Percentiles rank a stretch among this genome's conserved stretches.
Evolutionary conservation across 805 yeast species (phyloP).

Genomic region (Zygoascus ofunaensis): DNA sequence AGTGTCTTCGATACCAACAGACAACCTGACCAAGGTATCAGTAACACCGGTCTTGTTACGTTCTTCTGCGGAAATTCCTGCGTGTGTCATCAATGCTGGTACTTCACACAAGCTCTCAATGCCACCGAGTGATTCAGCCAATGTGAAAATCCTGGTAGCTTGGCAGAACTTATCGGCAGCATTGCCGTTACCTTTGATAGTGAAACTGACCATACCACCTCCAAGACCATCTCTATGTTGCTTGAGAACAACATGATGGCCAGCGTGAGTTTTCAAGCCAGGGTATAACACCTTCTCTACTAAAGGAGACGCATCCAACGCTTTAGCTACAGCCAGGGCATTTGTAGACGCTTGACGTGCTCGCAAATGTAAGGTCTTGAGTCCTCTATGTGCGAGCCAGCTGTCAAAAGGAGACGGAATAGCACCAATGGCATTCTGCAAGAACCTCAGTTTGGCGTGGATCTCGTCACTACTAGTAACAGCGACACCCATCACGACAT

Average conservation of each 20-base stretch:
- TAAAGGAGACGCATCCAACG: slow-evolving; percentile 35
- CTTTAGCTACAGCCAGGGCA: slow-evolving; percentile 65
- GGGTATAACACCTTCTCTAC: slow-evolving; percentile 75
- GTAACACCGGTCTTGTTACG: slow-evolving; percentile 74
- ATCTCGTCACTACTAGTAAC: slow-evolving; percentile 56
- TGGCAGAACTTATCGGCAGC: slow-evolving; percentile 70
- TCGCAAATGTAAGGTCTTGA: slow-evolving; percentile 78
- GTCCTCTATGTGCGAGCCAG: slow-evolving; percentile 89
- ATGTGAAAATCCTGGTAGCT: slow-evolving; percentile 64
- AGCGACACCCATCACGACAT: slow-evolving; percentile 78
- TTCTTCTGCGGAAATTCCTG: slow-evolving; percentile 72
- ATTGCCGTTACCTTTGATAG: slow-evolving; percentile 72
- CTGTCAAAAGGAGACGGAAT: slow-evolving; percentile 85
- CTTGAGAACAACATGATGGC: slow-evolving; percentile 51
- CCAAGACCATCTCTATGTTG: slow-evolving; percentile 83
- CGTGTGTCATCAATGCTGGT: slow-evolving; percentile 88
- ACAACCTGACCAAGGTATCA: slow-evolving; percentile 72
- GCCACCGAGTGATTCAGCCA: slow-evolving; percentile 89
- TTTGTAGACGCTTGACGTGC: slow-evolving; percentile 56
- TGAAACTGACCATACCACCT: slow-evolving; percentile 86
- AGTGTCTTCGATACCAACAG: slow-evolving; percentile 80
- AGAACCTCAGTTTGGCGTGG: slow-evolving; percentile 58
- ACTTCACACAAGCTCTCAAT: slow-evolving; percentile 79
- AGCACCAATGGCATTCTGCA: slow-evolving; percentile 84
- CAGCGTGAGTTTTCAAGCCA: slow-evolving; percentile 58